Evolutionary conservation across 768 basidiomycete species (phyloP).

Genomic region (Sistotremastrum niveocremeum): DNA sequence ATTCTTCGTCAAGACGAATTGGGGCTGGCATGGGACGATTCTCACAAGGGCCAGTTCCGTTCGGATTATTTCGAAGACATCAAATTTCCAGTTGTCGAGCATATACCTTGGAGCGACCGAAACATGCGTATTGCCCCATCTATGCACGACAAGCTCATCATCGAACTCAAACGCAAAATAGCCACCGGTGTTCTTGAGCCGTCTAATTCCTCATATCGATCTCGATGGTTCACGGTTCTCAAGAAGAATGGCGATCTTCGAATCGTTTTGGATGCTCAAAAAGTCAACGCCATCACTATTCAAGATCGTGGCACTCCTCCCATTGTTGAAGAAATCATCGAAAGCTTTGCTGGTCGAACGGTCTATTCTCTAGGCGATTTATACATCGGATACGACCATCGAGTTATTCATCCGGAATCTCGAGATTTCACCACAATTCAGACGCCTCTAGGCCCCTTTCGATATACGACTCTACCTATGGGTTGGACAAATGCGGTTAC

Average conservation of each 20-base stretch:
- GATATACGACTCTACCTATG: conserved; percentile 23
- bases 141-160: conserved; percentile 15
- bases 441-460: conserved; percentile 20
- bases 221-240: conserved; percentile 25
- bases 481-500: conserved; percentile 28
- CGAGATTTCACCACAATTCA: conserved; percentile 29
- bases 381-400: conserved; percentile 22
- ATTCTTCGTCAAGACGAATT: conserved; percentile 19
- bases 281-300: conserved; percentile 24
- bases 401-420: conserved; percentile 15
- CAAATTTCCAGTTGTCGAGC: conserved; percentile 21
- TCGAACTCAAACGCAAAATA: conserved; percentile 23
- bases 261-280: conserved; percentile 24
- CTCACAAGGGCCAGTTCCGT: conserved; percentile 20
- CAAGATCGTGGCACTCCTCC: conserved; percentile 23
- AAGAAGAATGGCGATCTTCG: conserved; percentile 18
- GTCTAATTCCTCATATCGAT: conserved; percentile 24
- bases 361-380: conserved; percentile 17
- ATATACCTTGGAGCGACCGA: conserved; percentile 14
- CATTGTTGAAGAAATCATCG: conserved; percentile 18
- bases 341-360: conserved; percentile 19
- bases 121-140: conserved; percentile 16
- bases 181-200: conserved; percentile 26
- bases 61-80: conserved; percentile 16
- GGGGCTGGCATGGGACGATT: conserved; percentile 27